A percentile compares a stretch with the other conserved stretches of the same genome.
These are phyloP conservation scores for Emmonsiellopsis sp. DNA, from an alignment of 2,329 filamentous ascomycete species.

Conservation along the genomic window DNA sequence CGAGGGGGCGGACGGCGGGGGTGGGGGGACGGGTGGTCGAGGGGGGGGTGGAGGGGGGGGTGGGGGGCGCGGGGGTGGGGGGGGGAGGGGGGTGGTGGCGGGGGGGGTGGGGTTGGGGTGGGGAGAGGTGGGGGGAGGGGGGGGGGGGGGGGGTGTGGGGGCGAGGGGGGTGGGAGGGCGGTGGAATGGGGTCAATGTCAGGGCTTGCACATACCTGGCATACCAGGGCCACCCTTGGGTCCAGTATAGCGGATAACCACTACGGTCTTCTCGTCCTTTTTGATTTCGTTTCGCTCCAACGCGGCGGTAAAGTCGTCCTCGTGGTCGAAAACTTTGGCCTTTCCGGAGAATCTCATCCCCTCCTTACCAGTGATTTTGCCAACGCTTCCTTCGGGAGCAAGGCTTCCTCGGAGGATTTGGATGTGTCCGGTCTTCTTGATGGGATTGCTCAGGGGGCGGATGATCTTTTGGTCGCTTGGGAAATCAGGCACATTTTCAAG, in stretches of 20 bases:
- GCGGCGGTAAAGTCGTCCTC: conserved; percentile 61
- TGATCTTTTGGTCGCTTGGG: conserved; percentile 60
- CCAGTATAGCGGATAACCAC: conserved; percentile 68
- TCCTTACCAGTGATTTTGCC: conserved; percentile 73
- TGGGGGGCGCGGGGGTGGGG: too few relatives aligned
- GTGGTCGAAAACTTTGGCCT: conserved; percentile 59
- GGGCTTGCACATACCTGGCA: conserved; percentile 42
- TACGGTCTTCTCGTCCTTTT: conserved; percentile 67
- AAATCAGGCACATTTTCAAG: conserved; percentile 52
- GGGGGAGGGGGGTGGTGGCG: too few relatives aligned
- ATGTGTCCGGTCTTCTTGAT: conserved; percentile 65
- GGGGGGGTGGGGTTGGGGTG: too few relatives aligned
- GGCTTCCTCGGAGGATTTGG: conserved; percentile 59
- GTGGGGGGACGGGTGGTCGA: too few relatives aligned
- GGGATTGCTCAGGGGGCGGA: conserved; percentile 56
- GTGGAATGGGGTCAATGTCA: too few relatives aligned
- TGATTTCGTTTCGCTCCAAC: conserved; percentile 58
- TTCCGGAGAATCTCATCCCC: conserved; percentile 57
- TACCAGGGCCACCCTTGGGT: conserved; percentile 63
- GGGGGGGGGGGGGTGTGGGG: too few relatives aligned
- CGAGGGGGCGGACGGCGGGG: too few relatives aligned
- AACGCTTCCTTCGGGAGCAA: conserved; percentile 61
- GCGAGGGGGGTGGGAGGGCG: too few relatives aligned
- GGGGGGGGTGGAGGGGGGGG: too few relatives aligned
- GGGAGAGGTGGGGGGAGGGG: too few relatives aligned